Evolutionary conservation across 495 filamentous ascomycete genomes (phyloP), one percentile per base, ranked within the genome.

Genomic region (Podospora bellae-mahoneyi): DNA sequence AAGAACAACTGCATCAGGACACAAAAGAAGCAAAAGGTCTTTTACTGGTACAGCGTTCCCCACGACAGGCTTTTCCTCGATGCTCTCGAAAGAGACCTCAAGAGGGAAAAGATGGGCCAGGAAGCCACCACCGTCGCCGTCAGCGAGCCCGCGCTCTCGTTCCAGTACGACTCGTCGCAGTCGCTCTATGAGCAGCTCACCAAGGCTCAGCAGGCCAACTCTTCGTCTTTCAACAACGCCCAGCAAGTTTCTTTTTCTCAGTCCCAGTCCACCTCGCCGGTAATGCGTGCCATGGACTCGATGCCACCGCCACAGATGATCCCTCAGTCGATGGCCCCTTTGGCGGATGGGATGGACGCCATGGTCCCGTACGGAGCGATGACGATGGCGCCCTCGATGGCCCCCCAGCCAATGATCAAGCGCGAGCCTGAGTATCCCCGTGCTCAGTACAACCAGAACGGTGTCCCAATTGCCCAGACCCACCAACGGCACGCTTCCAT

Each of bases 1-100:
- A 99, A 99, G 86, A 98, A 99, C 85, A 99, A 99, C 80, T 99
- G 95, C 86, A 99, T 99, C 73, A 88, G 95, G 71, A 99, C 95
- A 28, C 95, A 99, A 80, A 99, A 99, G 88, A 99, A 99, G 86
- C 95, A 99, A 76, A 99, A 99, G 84, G 95, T 99, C 71, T 99
- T 99, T 74, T 99, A 97, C 81, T 99, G 95, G 95, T 99, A 99
- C 79, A 97, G 94, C 81, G 95, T 99, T 64, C 95, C 95, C 6
- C 95, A 99, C 78, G 95, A 99, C 82, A 88, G 95, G 44, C 88
- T 99, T 54, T 99, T 99, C 81, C 88, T 98, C 65, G 95, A 99
- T 84, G 95, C 95, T 58, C 84, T 99, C 77, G 95, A 99, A 83
- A 89, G 95, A 66, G 95, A 99, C 76, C 79, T 99, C 77, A 99